Base-by-base conservation (phyloP, 2,329 filamentous ascomycete species). In the Reticulascus tulasneorum region DNA sequence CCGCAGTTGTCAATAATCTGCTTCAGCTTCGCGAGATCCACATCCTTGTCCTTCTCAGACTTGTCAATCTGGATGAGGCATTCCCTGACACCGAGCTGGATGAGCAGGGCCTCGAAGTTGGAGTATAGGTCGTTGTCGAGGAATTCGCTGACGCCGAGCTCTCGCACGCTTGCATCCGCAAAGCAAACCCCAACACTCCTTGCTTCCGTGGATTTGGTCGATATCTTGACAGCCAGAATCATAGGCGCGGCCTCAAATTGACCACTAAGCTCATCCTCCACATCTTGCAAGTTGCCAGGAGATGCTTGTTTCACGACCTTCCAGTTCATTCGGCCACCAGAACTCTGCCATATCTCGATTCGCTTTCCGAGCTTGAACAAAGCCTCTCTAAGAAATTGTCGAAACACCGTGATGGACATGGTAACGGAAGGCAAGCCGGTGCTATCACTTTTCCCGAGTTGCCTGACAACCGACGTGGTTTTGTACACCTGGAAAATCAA, bases 121-220 rank as follows among this genome's bases (percentile, higher is more conserved):
- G 91, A 97, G 66, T 94, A 98, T 9, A 96, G 73, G 56, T 98
- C 93, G 55, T 97, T 98, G 70, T 98, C 93, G n/a, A 95, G 77
- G 48, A 98, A 98, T 57, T 98, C 94, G 69, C 87, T 95, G 35
- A 98, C 89, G 8, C 93, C 93, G 3, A 98, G 75, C 66, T 98
- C 93, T 33, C 93, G 77, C 18, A 97, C 91, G 48, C 88, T 96
- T 1, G 94, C 93, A 68, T 98, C 93, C 7, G 93, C 94, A 56
- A 98, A 98, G 63, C 93, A 97, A 6, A 98, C 91, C 8, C 93
- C 93, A 1, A 98, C 84, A 47, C 77, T 86, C 29, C 93, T 77
- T 6, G 84, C 86, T 58, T 97, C 91, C 0, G 77, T 77, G 2
- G 88, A 86, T 56, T 86, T 94, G n/a, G 88, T 80, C 1, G 86